These are phyloP conservation scores for Alternaria sp. DNA, from an alignment of 2,329 filamentous ascomycete species.

Conservation along the genomic window DNA sequence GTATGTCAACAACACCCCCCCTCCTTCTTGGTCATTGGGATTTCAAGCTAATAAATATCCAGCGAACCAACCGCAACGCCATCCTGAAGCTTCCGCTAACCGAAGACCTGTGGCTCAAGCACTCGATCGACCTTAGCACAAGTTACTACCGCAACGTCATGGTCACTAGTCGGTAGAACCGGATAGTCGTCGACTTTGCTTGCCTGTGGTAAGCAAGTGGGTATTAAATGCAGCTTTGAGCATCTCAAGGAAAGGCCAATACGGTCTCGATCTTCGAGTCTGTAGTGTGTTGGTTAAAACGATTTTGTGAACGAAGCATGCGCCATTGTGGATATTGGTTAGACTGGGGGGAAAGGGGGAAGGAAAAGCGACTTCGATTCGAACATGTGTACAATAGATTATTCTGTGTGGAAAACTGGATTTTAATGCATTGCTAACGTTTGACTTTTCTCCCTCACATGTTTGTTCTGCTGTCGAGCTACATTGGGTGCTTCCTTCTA, in stretches of 20 bases:
- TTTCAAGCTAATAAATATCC: conserved; percentile 43
- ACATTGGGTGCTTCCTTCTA: neutral
- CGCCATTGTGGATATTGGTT: neutral
- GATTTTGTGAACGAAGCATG: neutral
- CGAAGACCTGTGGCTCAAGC: conserved; percentile 74
- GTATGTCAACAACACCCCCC: conserved; percentile 39
- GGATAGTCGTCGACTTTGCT: neutral
- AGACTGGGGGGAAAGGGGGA: neutral
- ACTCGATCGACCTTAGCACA: conserved; percentile 74
- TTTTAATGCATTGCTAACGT: conserved; percentile 8
- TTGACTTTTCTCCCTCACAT: neutral
- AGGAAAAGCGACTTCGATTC: conserved; percentile 12
- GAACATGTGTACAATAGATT: conserved; percentile 22
- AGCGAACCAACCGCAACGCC: conserved; percentile 50
- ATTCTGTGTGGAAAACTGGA: conserved; percentile 2
- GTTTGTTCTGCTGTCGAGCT: neutral
- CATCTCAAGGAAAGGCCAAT: neutral
- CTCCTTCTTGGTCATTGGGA: neutral
- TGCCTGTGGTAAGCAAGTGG: neutral
- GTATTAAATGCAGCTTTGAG: neutral
- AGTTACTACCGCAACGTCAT: conserved; percentile 70
- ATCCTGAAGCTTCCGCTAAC: conserved; percentile 72
- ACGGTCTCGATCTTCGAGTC: neutral
- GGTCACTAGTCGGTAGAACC: conserved; percentile 19
- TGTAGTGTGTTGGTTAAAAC: neutral